Evolutionary conservation across 306 rosid genomes (phyloP).

Genomic region (Datisca glomerata): DNA sequence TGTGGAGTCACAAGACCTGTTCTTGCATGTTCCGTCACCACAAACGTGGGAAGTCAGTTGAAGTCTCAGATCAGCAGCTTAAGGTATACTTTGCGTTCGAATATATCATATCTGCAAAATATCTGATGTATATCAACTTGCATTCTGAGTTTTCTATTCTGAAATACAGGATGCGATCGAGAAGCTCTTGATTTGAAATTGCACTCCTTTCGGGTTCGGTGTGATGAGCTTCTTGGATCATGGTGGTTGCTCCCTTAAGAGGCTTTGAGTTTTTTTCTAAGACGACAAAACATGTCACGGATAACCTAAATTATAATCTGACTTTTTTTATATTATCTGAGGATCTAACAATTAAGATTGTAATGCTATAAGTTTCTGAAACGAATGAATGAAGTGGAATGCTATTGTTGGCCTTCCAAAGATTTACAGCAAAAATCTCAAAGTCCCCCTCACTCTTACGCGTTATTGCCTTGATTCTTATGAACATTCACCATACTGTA

Average conservation of each 20-base stretch:
- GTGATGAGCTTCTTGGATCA: slow-evolving; percentile 71
- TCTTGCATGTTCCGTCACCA: slow-evolving; percentile 79
- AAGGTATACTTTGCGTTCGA: slow-evolving; percentile 31
- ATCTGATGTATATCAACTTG: neutral
- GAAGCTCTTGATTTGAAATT: slow-evolving; percentile 64
- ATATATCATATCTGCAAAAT: neutral
- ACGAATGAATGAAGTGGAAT: too few species aligned
- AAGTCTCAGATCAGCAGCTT: slow-evolving; percentile 74
- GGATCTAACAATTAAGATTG: too few species aligned
- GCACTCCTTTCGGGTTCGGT: slow-evolving; percentile 15
- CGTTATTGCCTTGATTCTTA: too few species aligned
- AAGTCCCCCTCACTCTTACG: too few species aligned
- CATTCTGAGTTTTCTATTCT: slow-evolving; percentile 5
- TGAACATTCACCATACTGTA: too few species aligned
- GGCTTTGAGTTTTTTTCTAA: too few species aligned
- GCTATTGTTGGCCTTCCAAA: too few species aligned
- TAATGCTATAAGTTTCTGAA: too few species aligned
- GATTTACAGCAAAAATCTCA: too few species aligned
- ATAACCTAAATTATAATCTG: too few species aligned
- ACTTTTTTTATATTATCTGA: too few species aligned
- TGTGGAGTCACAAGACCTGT: slow-evolving; percentile 91
- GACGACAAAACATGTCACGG: too few species aligned
- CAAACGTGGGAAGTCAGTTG: slow-evolving; percentile 90
- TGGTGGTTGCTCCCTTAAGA: slow-evolving; percentile 35
- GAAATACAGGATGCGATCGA: slow-evolving; percentile 81